A percentile compares a stretch with the other conserved stretches of the same genome.
phyloP scores from a whole-genome alignment of 306 rosid species.

The Prosopis cineraria region DNA sequence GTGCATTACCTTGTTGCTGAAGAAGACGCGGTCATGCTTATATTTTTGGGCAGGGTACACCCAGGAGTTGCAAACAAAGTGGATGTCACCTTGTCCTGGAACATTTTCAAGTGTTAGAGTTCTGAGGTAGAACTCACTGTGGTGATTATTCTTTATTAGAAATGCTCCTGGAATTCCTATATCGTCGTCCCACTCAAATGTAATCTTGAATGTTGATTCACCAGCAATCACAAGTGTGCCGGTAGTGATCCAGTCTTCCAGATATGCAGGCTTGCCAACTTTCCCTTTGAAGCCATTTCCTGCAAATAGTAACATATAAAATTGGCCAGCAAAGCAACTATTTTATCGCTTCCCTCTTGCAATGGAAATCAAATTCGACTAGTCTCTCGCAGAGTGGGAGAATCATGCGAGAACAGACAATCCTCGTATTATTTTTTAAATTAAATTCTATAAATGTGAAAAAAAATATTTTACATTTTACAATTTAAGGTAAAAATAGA shows the following conservation, averaged over 20 bases:
- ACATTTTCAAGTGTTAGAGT: constrained; percentile 64
- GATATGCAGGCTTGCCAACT: constrained; percentile 58
- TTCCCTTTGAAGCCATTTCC: constrained; percentile 58
- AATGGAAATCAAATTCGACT: background rate
- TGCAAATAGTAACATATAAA: constrained; percentile 20
- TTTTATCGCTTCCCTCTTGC: too few species aligned
- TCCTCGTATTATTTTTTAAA: too few species aligned
- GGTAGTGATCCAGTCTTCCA: constrained; percentile 61
- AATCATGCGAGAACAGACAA: background rate
- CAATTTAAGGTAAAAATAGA: too few species aligned
- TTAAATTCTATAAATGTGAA: too few species aligned
- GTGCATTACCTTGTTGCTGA: constrained; percentile 66
- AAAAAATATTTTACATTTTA: too few species aligned
- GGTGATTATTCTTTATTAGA: background rate
- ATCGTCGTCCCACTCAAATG: constrained; percentile 24
- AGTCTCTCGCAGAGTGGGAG: background rate
- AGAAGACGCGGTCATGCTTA: constrained; percentile 68
- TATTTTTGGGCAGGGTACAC: constrained; percentile 67
- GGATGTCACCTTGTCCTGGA: constrained; percentile 66
- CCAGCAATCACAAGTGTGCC: constrained; percentile 47
- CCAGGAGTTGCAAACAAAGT: constrained; percentile 87
- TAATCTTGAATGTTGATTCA: constrained; percentile 54
- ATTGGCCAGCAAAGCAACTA: background rate
- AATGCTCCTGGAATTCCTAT: background rate
- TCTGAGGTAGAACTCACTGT: constrained; percentile 54